Evolutionary conservation across 768 basidiomycete species (phyloP).

Genomic region (Russula dissimulans): DNA sequence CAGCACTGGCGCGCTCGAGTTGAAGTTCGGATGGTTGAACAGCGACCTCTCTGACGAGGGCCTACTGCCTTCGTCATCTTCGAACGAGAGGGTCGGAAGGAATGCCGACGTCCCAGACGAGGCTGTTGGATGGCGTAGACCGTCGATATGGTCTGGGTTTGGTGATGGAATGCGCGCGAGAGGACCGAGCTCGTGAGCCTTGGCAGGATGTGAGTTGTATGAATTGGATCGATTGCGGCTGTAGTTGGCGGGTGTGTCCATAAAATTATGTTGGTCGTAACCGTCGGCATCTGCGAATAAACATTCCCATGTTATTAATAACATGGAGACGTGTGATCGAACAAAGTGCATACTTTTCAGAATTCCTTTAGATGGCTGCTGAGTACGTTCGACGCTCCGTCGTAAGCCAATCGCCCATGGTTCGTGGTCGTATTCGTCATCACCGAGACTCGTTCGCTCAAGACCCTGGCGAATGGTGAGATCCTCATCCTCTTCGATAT

Average conservation of each 20-base stretch:
- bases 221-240: constrained; percentile 74
- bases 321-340: constrained; percentile 7
- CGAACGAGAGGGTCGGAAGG: constrained; percentile 53
- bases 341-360: constrained; percentile 56
- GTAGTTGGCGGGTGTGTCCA: constrained; percentile 34
- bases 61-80: constrained; percentile 31
- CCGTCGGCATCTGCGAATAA: constrained; percentile 49
- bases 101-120: constrained; percentile 23
- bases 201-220: constrained; percentile 48
- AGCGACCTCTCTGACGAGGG: constrained; percentile 41
- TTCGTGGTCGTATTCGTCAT: constrained; percentile 50
- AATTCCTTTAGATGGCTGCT: constrained; percentile 71
- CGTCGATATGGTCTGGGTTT: constrained; percentile 81
- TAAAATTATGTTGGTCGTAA: constrained; percentile 56
- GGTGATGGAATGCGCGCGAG: constrained; percentile 75
- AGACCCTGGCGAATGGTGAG: constrained; percentile 60
- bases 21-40: constrained; percentile 62
- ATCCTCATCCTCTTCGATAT: constrained; percentile 60
- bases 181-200: constrained; percentile 56
- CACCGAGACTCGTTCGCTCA: constrained; percentile 40
- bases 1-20: constrained; percentile 86
- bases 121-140: constrained; percentile 52
- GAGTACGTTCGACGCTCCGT: constrained; percentile 57
- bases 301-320: neutral
- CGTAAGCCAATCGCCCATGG: constrained; percentile 74